phyloP scores from a whole-genome alignment of 495 filamentous ascomycete genomes.

The Paragyromitra xinjiangensis region DNA sequence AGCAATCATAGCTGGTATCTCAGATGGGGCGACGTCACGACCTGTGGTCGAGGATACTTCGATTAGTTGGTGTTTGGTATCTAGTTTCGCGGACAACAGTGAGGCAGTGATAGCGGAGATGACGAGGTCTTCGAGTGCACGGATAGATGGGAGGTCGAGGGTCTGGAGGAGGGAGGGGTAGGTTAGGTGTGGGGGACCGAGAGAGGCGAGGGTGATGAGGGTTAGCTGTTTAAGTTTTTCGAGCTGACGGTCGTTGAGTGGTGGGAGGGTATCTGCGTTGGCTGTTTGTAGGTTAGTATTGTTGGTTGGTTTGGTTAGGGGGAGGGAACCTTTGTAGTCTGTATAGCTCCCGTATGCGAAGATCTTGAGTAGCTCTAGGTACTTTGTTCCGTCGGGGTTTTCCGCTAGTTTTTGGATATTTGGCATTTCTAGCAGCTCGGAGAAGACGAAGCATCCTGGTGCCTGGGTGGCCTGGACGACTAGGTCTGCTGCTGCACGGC shows the following conservation, averaged over 20 bases:
- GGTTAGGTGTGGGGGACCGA: constrained; percentile 69
- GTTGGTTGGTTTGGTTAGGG: neutral
- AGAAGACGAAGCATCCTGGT: constrained; percentile 91
- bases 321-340: constrained; percentile 70
- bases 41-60: constrained; percentile 81
- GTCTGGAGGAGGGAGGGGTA: constrained; percentile 72
- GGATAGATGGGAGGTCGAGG: constrained; percentile 72
- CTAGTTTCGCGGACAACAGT: constrained; percentile 81
- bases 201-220: constrained; percentile 76
- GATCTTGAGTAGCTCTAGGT: constrained; percentile 82
- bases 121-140: constrained; percentile 87
- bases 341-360: constrained; percentile 93
- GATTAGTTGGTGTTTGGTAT: constrained; percentile 74
- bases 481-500: constrained; percentile 84
- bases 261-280: constrained; percentile 69
- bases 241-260: constrained; percentile 74
- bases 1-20: constrained; percentile 71
- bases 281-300: constrained; percentile 27
- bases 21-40: constrained; percentile 79
- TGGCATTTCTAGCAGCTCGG: constrained; percentile 84
- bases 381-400: constrained; percentile 59
- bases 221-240: constrained; percentile 91
- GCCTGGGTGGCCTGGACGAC: constrained; percentile 86
- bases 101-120: constrained; percentile 88
- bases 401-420: constrained; percentile 77